Conservation (phyloP, 2,329 filamentous ascomycete species). For the Aspergillus pseudotamarii region DNA sequence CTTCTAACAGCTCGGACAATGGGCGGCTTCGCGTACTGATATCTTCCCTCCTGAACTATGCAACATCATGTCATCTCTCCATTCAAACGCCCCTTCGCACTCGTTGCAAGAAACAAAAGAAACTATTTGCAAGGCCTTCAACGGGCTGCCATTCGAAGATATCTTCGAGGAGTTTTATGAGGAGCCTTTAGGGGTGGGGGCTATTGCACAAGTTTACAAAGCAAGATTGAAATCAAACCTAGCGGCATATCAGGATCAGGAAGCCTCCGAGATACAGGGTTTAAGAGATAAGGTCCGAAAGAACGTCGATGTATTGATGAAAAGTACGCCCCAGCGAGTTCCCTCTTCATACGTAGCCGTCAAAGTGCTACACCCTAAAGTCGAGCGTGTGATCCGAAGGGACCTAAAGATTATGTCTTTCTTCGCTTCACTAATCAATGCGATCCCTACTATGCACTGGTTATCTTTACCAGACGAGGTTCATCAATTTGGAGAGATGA, state of each 20-base stretch:
- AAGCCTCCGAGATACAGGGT: conserved; percentile 58
- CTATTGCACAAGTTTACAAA: conserved; percentile 97
- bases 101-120: conserved; percentile 76
- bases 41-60: conserved; percentile 96
- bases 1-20: conserved; percentile 78
- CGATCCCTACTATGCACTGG: conserved; percentile 94
- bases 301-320: conserved; percentile 83
- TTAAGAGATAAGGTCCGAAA: conserved; percentile 71
- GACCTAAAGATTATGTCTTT: conserved; percentile 93
- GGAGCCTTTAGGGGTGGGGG: conserved; percentile 85
- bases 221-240: conserved; percentile 84
- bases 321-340: conserved; percentile 80
- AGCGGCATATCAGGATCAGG: conserved; percentile 62
- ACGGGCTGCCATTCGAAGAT: conserved; percentile 76
- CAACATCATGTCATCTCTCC: conserved; percentile 87
- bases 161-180: conserved; percentile 97
- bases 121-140: conserved; percentile 81
- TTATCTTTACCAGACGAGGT: conserved; percentile 95
- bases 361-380: conserved; percentile 90
- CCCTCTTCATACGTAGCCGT: conserved; percentile 92
- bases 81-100: conserved; percentile 92
- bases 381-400: conserved; percentile 85
- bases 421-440: conserved; percentile 82
- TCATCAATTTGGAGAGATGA: conserved; percentile 94
- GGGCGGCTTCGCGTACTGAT: conserved; percentile 93